Evolutionary conservation across 169 alveolate genomes (phyloP).

Genomic region (Cryptosporidium viatorum): DNA sequence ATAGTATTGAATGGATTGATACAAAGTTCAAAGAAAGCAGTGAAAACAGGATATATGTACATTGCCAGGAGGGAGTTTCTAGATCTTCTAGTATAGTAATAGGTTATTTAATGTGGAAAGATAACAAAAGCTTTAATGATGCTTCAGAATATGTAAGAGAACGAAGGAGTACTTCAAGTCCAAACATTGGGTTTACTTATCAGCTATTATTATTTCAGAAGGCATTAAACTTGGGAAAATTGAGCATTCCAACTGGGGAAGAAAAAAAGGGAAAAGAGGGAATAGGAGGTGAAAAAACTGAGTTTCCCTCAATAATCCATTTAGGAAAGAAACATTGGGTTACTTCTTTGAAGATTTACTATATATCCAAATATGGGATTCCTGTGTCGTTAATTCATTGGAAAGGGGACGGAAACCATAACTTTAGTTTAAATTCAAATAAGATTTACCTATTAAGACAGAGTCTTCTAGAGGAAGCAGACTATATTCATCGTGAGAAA

Average conservation of each 20-base stretch:
- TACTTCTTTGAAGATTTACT: slow-evolving; percentile 20
- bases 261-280: neutral
- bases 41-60: slow-evolving; percentile 75
- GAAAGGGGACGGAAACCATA: slow-evolving; percentile 26
- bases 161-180: slow-evolving; percentile 77
- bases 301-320: neutral
- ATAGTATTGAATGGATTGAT: slow-evolving; percentile 72
- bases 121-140: slow-evolving; percentile 64
- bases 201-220: slow-evolving; percentile 74
- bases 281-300: no score
- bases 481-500: slow-evolving; percentile 2
- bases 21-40: slow-evolving; percentile 42
- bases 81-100: slow-evolving; percentile 79
- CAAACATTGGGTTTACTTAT: slow-evolving; percentile 78
- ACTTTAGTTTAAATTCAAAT: neutral
- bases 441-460: slow-evolving; percentile 48
- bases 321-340: slow-evolving; percentile 21
- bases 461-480: slow-evolving; percentile 14
- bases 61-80: slow-evolving; percentile 80
- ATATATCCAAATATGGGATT: slow-evolving; percentile 3
- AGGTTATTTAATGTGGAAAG: slow-evolving; percentile 79
- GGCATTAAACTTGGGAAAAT: neutral
- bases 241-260: no score
- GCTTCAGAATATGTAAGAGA: slow-evolving; percentile 80
- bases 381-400: slow-evolving; percentile 47